Base-by-base conservation (phyloP, 257 asterid genomes). In the Oldenlandia corymbosa region DNA sequence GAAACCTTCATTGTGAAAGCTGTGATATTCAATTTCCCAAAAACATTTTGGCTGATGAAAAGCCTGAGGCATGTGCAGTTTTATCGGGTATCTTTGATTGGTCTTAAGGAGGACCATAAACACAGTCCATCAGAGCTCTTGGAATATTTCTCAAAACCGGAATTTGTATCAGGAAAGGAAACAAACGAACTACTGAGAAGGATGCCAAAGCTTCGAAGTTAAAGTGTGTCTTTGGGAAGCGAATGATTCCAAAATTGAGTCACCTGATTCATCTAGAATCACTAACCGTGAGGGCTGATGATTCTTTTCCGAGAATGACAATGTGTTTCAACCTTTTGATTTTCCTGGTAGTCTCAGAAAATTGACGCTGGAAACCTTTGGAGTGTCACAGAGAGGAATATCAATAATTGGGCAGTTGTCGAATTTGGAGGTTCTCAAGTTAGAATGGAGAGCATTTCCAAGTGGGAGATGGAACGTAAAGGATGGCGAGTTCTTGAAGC, bases 61-160 rank as follows among this genome's bases (percentile, higher is more conserved):
- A 56, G 43, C 61, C 32, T 56, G 26, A 66, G 65, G 72, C 72
- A 72, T 53, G 18, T 72, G 2, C n/a, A 6, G 13, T 10, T 12
- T 7, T 5, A 58, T 21, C 58, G 10, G 20, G 26, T 2, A 26
- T n/a, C n/a, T n/a, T 2, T 16, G 39, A 10, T 11, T 34, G 39
- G 41, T 17, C 17, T 10, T 1, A 58, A 59, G 39, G 6, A 34
- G 4, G 6, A 34, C 9, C n/a, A n/a, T n/a, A 9, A 34, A 9
- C 9, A 4, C 39, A 9, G 39, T 34, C 32, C 37, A 18, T 32
- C 47, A 0, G 36, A 20, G 11, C 47, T 60, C n/a, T 2, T 72
- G 20, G 54, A 45, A 20, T 59, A 28, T 4, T 24, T 72, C 46
- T 58, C 58, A 5, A 21, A 43, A 4, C 32, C 47, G 2, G 1